Evolutionary conservation across 2,329 filamentous ascomycete genomes (phyloP), one percentile per base, ranked within the genome.

Genomic region (Alternaria alternata): DNA sequence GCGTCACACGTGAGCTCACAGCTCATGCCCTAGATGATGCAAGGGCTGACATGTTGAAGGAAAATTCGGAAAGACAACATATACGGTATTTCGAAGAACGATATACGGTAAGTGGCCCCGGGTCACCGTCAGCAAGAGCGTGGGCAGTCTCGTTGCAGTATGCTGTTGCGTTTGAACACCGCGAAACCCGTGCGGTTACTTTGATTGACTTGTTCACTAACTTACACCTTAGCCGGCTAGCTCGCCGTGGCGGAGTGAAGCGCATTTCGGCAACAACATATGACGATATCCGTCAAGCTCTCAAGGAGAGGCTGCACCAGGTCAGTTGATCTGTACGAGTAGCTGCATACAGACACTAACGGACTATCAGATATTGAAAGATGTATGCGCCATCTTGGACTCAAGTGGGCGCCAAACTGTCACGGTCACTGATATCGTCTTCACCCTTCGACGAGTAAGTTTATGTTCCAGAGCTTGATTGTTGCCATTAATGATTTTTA

Each of bases 241-340:
- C 91, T 1, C 86, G 91, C 6, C 87, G 91, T 7, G 91, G 91
- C 1, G 91, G 91, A 0, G 89, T 94, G 0, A 93, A 93, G 73
- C 83, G 91, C 0, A 92, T 94, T 8, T 89, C 88, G 0, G 84
- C 73, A 0, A 65, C 46, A 0, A 89, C 93, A 3, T 94, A 94
- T 68, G 82, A 88, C 0, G 88, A 91, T 0, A 75, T 84, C 0
- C 81, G 91, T 0, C 18, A 4, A 0, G 86, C 82, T 0, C 53
- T 94, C 1, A 86, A 83, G 22, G 61, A 68, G 0, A 80, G 83
- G 0, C 77, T 94, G 3, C 54, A 60, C 16, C 2, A 32, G 0
- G 73, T 75, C 51, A 57, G 75, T 63, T n/a, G 24, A 7, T 7
- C n/a, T 7, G 5, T 14, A 5, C 24, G 22, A 22, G n/a, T 7